Percentiles rank a stretch among this genome's conserved stretches.
Conservation (phyloP, 2,329 filamentous ascomycete genomes). For the Malbranchea cinnamomea region DNA sequence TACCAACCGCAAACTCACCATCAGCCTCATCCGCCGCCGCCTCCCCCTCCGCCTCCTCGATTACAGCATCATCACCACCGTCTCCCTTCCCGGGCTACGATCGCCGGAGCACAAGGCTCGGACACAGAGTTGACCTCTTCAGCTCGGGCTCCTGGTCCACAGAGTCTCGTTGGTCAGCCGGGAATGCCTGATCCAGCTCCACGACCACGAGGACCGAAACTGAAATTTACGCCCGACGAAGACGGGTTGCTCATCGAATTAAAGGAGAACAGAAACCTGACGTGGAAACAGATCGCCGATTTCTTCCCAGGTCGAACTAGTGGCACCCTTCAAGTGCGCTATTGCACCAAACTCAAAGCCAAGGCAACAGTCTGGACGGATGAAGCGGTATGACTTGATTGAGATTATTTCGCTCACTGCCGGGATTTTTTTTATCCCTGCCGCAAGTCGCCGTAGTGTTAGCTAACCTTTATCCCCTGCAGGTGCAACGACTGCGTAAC, state of each 20-base stretch:
- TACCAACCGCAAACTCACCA: too few species aligned
- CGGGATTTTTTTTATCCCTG: background rate
- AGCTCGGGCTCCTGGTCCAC: conserved; percentile 44
- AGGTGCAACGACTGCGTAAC: conserved; percentile 25
- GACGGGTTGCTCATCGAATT: conserved; percentile 76
- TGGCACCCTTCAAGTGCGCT: conserved; percentile 81
- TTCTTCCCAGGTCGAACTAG: conserved; percentile 87
- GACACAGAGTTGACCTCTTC: conserved; percentile 34
- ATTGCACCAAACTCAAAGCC: conserved; percentile 88
- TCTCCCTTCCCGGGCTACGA: conserved; percentile 56
- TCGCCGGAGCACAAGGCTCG: conserved; percentile 50
- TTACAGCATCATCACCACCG: conserved; percentile 68
- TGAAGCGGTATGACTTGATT: conserved; percentile 51
- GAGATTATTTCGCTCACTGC: too few species aligned
- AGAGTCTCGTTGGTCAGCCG: conserved; percentile 71
- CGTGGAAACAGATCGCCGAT: conserved; percentile 95
- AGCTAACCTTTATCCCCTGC: too few species aligned
- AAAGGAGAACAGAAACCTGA: conserved; percentile 87
- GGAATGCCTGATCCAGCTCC: conserved; percentile 78
- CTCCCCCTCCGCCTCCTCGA: conserved; percentile 31
- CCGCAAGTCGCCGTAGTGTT: too few species aligned
- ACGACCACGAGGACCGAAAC: conserved; percentile 69
- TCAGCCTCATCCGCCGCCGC: too few species aligned
- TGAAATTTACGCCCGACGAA: conserved; percentile 88
- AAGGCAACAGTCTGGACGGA: conserved; percentile 90